These are phyloP conservation scores for Sicyos baderoa DNA, from an alignment of 306 rosid species.

Conservation along the genomic window DNA sequence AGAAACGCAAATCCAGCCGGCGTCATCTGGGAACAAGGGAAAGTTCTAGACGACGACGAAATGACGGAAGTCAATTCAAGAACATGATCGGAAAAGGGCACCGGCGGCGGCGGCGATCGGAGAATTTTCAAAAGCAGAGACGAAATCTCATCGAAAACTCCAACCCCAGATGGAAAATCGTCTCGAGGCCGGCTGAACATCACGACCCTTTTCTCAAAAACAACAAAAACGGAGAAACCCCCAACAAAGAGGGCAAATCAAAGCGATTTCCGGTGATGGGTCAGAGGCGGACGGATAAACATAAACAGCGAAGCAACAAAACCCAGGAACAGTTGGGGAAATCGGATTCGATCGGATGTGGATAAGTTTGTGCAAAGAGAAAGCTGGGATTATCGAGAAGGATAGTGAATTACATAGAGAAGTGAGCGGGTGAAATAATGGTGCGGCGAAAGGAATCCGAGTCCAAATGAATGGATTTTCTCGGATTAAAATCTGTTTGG, in stretches of 20 bases:
- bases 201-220: conserved; percentile 20
- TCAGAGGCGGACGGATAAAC: conserved; percentile 44
- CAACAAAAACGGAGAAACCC: neutral
- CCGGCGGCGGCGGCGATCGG: conserved; percentile 50
- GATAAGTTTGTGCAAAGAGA: neutral
- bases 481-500: neutral
- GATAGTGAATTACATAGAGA: neutral
- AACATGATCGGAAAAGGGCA: conserved; percentile 15
- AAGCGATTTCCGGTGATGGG: neutral
- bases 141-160: conserved; percentile 58
- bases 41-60: neutral
- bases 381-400: no score
- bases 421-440: neutral
- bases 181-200: conserved; percentile 44
- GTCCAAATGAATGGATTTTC: neutral
- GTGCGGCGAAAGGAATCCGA: neutral
- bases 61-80: conserved; percentile 1
- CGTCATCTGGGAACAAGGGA: conserved; percentile 10
- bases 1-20: conserved; percentile 61
- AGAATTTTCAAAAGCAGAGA: conserved; percentile 60
- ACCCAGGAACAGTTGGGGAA: conserved; percentile 20
- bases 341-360: neutral
- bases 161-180: conserved; percentile 48
- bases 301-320: neutral
- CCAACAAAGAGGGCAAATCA: neutral